Evolutionary conservation across 192 early-diverging fungal genomes (phyloP).

Genomic region (Diversispora eburnea): DNA sequence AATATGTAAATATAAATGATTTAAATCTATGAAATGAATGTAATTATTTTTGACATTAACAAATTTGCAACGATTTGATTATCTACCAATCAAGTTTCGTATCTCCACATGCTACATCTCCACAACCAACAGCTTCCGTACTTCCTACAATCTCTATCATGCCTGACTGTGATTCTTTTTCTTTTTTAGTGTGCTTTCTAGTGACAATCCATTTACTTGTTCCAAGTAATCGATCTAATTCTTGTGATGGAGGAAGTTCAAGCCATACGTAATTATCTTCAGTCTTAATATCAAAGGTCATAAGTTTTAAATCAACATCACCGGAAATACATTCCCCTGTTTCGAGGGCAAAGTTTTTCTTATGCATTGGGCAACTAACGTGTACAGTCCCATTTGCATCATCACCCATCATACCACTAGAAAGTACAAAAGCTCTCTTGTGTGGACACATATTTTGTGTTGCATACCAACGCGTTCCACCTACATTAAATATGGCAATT

Average conservation of each 20-base stretch:
- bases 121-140: neutral
- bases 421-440: slow-evolving; percentile 66
- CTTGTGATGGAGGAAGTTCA: slow-evolving; percentile 39
- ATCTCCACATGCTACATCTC: slow-evolving; percentile 9
- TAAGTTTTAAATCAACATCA: slow-evolving; percentile 38
- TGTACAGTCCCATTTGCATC: slow-evolving; percentile 25
- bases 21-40: too few species aligned
- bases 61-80: neutral
- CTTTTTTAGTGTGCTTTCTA: neutral
- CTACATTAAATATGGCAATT: slow-evolving; percentile 56
- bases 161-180: neutral
- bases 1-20: too few species aligned
- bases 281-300: slow-evolving; percentile 57
- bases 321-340: slow-evolving; percentile 53
- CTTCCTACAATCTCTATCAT: neutral
- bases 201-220: slow-evolving; percentile 48
- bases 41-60: too few species aligned
- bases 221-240: slow-evolving; percentile 52
- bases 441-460: slow-evolving; percentile 80
- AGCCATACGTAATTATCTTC: slow-evolving; percentile 45
- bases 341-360: slow-evolving; percentile 57
- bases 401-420: slow-evolving; percentile 56
- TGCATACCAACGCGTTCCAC: slow-evolving; percentile 57
- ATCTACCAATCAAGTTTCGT: slow-evolving; percentile 24
- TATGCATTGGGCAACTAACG: slow-evolving; percentile 69